Base-by-base conservation (phyloP, 2,329 filamentous ascomycete species). In the Aspergillus ustus region DNA sequence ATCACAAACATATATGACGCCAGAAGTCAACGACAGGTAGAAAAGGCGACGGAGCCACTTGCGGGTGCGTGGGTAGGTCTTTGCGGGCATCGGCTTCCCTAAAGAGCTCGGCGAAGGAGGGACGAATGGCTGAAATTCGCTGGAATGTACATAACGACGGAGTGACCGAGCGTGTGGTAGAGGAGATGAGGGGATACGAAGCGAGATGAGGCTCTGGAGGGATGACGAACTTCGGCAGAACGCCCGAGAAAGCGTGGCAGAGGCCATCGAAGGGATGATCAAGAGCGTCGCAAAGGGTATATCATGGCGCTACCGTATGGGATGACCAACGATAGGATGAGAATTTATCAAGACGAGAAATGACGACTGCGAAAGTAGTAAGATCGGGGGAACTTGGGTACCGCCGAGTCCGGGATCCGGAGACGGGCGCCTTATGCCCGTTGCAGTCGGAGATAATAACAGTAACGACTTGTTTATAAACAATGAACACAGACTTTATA, bases 61-160 rank as follows among this genome's bases (percentile, higher is more conserved):
- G 57, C 89, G 85, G 22, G 87, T 84, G 37, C 87, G 86, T 17
- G 83, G 84, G 73, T 91, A 96, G 61, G 89, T 84, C 73, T 90
- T 92, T 11, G 91, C 88, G 8, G 86, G 83, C 20, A 81, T 82
- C 0, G 93, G 89, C 58, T 85, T 87, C 55, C 92, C 92, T 31
- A 98, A 84, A 43, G 91, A 91, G 62, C 85, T 85, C 6, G 93
- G 93, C 4, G 91, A 87, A 0, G 93, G 93, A 6, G 93, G 93
- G 0, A 86, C 84, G 68, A 93, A 85, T 15, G 88, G 86, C 65
- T 88, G 82, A 73, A 88, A 91, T 62, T 81, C 81, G 54, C 75
- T 69, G 1, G 75, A 68, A 65, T 79, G 76, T 43, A 75, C 66
- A 64, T 66, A 84, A 96, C 53, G 84, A 87, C 19, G 82, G 83